Evolutionary conservation across 1,284 basidiomycete species (phyloP), one percentile per base, ranked within the genome.

Genomic region (Cutaneotrichosporon curvatum): DNA sequence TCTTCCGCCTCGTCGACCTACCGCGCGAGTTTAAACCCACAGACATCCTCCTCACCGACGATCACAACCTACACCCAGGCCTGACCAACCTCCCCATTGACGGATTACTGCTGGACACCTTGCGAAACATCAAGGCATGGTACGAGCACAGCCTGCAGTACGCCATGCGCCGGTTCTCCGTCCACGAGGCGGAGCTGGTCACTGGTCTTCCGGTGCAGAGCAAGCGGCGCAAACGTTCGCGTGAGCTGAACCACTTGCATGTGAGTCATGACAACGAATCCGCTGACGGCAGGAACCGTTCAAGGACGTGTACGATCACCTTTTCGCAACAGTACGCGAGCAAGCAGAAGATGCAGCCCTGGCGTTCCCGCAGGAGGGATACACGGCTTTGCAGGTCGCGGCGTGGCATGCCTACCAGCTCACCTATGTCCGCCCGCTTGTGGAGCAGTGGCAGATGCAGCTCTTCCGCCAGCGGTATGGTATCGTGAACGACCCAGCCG

Each of bases 1-100:
- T 71, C 4, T 72, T 70, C 61, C 55, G 65, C 4, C 44, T 63
- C 12, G 61, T 70, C 14, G 53, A 62, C 32, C 50, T 60, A 1
- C 61, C 62, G 32, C 59, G 59, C 0, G 52, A 53, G n/a, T 67
- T 62, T 56, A 40, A 50, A 5, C 62, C 61, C 0, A 52, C 47
- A 23, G 58, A 68, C 48, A 47, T 66, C 21, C 43, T 40, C 19
- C 38, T 21, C 25, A 21, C 2, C 14, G 18, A 33, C 6, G 22
- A 30, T 11, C 21, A 37, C 35, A 2, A 33, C 9, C 37, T 40
- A 2, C 63, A 66, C 16, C 30, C 28, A 4, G 48, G 58, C 0
- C 48, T 69, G n/a, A 45, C 54, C 18, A 33, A 46, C 10, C 51
- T 51, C 15, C 53, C 58, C 4, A 43, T 60, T 14, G 47, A 61